Evolutionary conservation across 305 asterid genomes (phyloP).

Genomic region (Solanum aculeatissimum): DNA sequence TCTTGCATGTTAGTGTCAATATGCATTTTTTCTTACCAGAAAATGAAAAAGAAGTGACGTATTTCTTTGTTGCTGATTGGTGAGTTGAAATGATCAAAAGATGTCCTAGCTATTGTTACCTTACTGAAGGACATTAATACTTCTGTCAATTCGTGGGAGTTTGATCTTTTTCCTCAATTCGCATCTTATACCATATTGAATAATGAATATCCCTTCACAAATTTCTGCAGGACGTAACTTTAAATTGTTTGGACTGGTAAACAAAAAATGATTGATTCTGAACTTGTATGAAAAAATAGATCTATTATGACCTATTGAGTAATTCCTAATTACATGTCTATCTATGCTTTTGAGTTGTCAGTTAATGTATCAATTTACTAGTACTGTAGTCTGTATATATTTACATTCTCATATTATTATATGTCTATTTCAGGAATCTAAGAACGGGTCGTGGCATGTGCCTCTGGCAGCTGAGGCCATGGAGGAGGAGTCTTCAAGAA

Average conservation of each 20-base stretch:
- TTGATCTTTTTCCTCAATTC: background rate
- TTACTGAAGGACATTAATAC: background rate
- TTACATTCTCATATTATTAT: background rate
- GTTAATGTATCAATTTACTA: background rate
- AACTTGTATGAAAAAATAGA: background rate
- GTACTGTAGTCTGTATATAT: background rate
- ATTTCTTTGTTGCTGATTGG: background rate
- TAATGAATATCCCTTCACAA: background rate
- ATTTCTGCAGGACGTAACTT: background rate
- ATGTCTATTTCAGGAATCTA: slow-evolving; percentile 51
- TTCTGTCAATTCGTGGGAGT: background rate
- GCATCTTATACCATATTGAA: background rate
- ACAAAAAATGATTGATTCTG: background rate
- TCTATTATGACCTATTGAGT: background rate
- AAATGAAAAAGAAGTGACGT: background rate
- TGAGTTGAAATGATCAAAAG: background rate
- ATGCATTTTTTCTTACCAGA: background rate
- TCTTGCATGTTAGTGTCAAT: background rate
- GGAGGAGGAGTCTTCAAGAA: slow-evolving; percentile 58
- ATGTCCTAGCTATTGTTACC: background rate
- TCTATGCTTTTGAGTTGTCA: background rate
- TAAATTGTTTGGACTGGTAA: background rate
- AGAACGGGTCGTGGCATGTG: slow-evolving; percentile 77
- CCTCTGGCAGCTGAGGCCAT: slow-evolving; percentile 58
- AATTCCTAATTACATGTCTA: background rate